Percentiles rank a stretch among this genome's conserved stretches.
phyloP scores from a whole-genome alignment of 1,284 basidiomycete genomes.

The Rhodotorula sp. region DNA sequence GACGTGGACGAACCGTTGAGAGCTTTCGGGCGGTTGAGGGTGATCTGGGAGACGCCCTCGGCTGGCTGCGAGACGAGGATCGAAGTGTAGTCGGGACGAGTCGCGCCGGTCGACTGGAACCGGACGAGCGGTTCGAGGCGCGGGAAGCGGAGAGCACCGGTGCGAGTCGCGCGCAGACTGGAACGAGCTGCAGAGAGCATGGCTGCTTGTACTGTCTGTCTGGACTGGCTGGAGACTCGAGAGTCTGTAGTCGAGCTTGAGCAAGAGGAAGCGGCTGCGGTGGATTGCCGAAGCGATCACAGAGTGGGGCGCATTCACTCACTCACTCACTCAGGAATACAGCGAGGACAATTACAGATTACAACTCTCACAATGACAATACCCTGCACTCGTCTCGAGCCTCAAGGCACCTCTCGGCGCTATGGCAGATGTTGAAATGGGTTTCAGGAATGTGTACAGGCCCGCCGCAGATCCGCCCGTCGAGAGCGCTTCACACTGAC shows the following conservation, averaged over 20 bases:
- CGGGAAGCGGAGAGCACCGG: conserved; percentile 6
- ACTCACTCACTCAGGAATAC: no score
- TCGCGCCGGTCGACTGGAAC: conserved; percentile 48
- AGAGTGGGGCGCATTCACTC: background rate
- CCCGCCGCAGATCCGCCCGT: no score
- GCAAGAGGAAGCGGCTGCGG: background rate
- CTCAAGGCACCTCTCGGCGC: no score
- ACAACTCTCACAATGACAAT: no score
- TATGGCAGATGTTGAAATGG: no score
- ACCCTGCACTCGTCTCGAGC: no score
- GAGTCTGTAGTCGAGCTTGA: background rate
- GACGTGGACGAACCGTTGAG: conserved; percentile 59
- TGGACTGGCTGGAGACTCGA: background rate
- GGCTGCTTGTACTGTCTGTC: no score
- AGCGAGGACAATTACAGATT: no score
- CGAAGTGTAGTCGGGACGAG: conserved; percentile 62
- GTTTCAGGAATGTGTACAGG: no score
- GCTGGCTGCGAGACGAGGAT: conserved; percentile 66
- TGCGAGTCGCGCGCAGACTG: conserved; percentile 4
- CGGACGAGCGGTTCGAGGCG: conserved; percentile 11
- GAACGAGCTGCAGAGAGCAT: background rate
- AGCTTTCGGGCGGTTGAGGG: conserved; percentile 92
- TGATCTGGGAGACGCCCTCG: conserved; percentile 78
- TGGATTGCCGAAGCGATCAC: background rate
- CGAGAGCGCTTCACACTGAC: no score